Conservation (phyloP, 2,329 filamentous ascomycete genomes). For the Alternaria triticimaculans region DNA sequence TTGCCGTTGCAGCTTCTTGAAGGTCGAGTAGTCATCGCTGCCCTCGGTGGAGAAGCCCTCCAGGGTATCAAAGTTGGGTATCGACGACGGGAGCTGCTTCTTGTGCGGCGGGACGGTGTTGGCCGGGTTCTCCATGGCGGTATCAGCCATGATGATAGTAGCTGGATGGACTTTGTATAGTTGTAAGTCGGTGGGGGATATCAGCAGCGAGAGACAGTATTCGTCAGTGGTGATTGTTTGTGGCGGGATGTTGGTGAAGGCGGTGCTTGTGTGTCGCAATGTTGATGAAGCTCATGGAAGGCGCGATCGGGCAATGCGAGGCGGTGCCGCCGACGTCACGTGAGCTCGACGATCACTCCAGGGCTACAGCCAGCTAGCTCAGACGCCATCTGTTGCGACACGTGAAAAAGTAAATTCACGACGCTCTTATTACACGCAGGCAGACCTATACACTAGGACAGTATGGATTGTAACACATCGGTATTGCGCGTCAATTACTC, state of each 20-base stretch:
- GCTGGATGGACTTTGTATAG: slow-evolving; percentile 1
- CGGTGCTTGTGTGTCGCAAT: slow-evolving; percentile 29
- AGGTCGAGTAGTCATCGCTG: slow-evolving; percentile 89
- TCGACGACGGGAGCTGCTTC: slow-evolving; percentile 78
- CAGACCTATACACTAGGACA: neutral
- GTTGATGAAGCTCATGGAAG: slow-evolving; percentile 37
- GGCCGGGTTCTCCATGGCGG: slow-evolving; percentile 80
- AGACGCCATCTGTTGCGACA: slow-evolving; percentile 3
- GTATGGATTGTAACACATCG: neutral
- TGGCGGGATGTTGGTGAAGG: slow-evolving; percentile 5
- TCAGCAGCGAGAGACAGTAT: slow-evolving; percentile 1
- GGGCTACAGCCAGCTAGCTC: neutral
- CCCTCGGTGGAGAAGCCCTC: slow-evolving; percentile 82
- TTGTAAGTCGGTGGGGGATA: slow-evolving; percentile 2
- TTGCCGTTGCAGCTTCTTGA: slow-evolving; percentile 97
- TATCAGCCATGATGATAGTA: slow-evolving; percentile 74
- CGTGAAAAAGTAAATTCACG: neutral
- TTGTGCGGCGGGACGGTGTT: slow-evolving; percentile 78
- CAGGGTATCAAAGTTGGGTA: slow-evolving; percentile 88
- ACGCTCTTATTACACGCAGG: neutral
- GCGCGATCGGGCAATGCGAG: slow-evolving; percentile 24
- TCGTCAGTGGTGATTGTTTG: neutral
- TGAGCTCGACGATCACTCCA: slow-evolving; percentile 12
- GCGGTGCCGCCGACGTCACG: slow-evolving; percentile 35
- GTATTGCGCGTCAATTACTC: neutral